Evolutionary conservation across 345 rosid genomes (phyloP).

Genomic region (Linum lewisii): DNA sequence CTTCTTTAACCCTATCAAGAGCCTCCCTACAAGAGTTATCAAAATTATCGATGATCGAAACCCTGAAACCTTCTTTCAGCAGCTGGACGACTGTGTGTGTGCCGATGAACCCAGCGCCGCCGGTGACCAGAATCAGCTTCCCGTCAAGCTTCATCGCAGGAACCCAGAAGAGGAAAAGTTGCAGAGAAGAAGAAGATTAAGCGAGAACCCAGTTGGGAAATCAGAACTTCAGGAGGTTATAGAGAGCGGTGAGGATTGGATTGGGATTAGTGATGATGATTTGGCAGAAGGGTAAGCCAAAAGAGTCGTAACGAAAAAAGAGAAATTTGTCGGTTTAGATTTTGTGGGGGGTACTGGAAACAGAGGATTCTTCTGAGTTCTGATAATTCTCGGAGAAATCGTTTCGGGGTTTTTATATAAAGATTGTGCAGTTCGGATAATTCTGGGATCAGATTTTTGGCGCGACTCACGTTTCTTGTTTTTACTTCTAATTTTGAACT

Average conservation of each 20-base stretch:
- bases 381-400: no score
- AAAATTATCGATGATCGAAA: slow-evolving; percentile 73
- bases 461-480: no score
- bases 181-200: no score
- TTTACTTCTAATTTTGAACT: no score
- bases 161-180: neutral
- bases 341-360: no score
- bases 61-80: slow-evolving; percentile 63
- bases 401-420: no score
- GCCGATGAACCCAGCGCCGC: slow-evolving; percentile 97
- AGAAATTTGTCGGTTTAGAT: no score
- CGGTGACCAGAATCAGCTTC: slow-evolving; percentile 69
- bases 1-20: slow-evolving; percentile 61
- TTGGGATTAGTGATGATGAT: neutral
- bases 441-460: no score
- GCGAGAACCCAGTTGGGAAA: neutral
- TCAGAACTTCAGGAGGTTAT: neutral
- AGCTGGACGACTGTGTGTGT: slow-evolving; percentile 88
- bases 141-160: slow-evolving; percentile 33
- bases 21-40: slow-evolving; percentile 80
- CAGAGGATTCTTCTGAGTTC: no score
- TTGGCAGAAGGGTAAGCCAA: neutral
- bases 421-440: no score
- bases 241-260: neutral
- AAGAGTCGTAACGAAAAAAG: neutral